Conservation (phyloP, 768 basidiomycete genomes). For the Ramaria sp. region DNA sequence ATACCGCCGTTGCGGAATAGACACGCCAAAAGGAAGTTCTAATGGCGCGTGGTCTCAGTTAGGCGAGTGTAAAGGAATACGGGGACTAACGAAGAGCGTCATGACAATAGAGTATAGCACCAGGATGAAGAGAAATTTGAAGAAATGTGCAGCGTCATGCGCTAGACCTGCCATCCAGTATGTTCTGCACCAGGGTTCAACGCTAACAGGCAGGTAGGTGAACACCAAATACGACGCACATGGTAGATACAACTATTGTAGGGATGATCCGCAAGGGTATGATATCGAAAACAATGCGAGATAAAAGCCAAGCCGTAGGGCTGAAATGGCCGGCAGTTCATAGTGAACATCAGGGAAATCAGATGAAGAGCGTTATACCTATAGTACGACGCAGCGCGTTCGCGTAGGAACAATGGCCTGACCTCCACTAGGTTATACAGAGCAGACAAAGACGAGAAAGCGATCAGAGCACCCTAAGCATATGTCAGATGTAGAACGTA, state of each 20-base stretch:
- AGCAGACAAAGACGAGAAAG: conserved; percentile 85
- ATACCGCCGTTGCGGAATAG: conserved; percentile 80
- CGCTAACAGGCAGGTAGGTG: not conserved
- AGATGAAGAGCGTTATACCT: conserved; percentile 34
- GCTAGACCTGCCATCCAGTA: conserved; percentile 95
- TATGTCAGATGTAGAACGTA: not conserved
- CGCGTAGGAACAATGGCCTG: conserved; percentile 80
- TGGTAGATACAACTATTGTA: conserved; percentile 75
- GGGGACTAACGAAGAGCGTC: conserved; percentile 65
- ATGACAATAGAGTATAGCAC: conserved; percentile 77
- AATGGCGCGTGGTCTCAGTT: not conserved
- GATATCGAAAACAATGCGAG: conserved; percentile 80
- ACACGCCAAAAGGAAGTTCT: conserved; percentile 88
- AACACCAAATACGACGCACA: conserved; percentile 36
- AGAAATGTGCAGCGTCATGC: conserved; percentile 68
- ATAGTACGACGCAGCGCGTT: conserved; percentile 78
- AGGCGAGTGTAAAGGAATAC: not conserved
- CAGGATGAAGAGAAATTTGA: conserved; percentile 90
- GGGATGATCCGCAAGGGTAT: conserved; percentile 83
- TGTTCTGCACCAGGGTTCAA: conserved; percentile 32
- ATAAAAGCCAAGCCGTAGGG: conserved; percentile 86
- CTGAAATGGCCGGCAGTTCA: conserved; percentile 24
- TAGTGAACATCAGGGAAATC: not conserved
- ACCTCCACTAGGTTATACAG: conserved; percentile 80
- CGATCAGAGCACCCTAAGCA: conserved; percentile 71